A percentile compares a stretch with the other conserved stretches of the same genome.
phyloP scores from a whole-genome alignment of 352 stramenopile species.

The Chrysophaeum taylorii region DNA sequence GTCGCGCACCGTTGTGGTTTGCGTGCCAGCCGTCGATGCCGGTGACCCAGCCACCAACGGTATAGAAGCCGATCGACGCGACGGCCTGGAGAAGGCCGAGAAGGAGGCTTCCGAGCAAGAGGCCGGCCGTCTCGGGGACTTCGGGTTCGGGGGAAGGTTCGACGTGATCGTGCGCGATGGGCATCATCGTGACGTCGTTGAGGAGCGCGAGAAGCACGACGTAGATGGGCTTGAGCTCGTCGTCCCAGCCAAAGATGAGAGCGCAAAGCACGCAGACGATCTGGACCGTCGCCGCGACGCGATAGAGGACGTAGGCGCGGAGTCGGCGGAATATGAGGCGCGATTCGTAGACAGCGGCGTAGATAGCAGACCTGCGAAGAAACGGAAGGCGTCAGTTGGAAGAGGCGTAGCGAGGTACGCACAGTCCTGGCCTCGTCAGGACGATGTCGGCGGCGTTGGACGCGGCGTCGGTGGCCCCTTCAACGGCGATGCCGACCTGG shows the following conservation, averaged over 20 bases:
- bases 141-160: slow-evolving; percentile 22
- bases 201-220: slow-evolving; percentile 75
- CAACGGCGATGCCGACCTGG: slow-evolving; percentile 78
- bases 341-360: slow-evolving; percentile 68
- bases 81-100: not conserved
- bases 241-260: slow-evolving; percentile 69
- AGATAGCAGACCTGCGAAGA: no score
- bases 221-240: slow-evolving; percentile 67
- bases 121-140: no score
- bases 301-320: slow-evolving; percentile 69
- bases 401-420: no score
- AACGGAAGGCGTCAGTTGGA: no score
- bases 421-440: slow-evolving; percentile 65
- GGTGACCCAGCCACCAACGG: no score
- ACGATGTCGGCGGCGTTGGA: slow-evolving; percentile 74
- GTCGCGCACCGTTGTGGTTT: no score
- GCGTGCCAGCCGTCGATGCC: no score
- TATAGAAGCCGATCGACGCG: not conserved
- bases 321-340: slow-evolving; percentile 75
- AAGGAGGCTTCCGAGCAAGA: not conserved
- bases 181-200: slow-evolving; percentile 72
- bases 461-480: slow-evolving; percentile 69
- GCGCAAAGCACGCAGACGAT: slow-evolving; percentile 73
- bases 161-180: slow-evolving; percentile 63
- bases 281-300: slow-evolving; percentile 69